Evolutionary conservation across 225 moss, liverwort and hornwort genomes (phyloP), one percentile per base, ranked within the genome.

Genomic region (Straminergon stramineum): DNA sequence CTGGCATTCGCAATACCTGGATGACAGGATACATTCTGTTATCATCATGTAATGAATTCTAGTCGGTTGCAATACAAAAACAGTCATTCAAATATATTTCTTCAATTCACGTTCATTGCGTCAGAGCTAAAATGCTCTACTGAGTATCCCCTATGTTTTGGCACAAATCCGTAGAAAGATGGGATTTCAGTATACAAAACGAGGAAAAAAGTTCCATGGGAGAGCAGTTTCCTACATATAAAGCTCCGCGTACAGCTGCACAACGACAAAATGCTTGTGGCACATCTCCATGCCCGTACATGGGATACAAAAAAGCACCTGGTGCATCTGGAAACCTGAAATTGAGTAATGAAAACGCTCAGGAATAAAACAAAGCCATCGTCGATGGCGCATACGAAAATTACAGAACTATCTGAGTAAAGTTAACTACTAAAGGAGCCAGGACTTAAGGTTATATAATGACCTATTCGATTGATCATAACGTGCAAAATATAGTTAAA

Each of bases 181-280:
- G 35, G 14, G 34, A 85, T 57, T 30, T 86, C 82, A 65, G 73
- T 13, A 64, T n/a, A 68, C 48, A 61, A 37, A 82, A 90, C 73
- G 19, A 65, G 53, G 41, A n/a, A 48, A 81, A 83, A 64, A 23
- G 73, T 81, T 26, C 58, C 58, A 79, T 27, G 22, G 32, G 41
- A 53, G 53, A 75, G 77, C 69, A 88, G 68, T 76, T 85, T 89
- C 97, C 8, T 94, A 98, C 98, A 94, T 99, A 97, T 63, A 99
- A 82, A 75, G 97, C 95, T 92, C 99, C 99, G 65, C 93, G 95
- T 51, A 97, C 99, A 81, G 97, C 99, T 39, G 99, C 97, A 90
- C 96, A 96, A 57, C 99, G 96, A 92, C 99, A 99, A 90, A 99
- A 99, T 66, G 97, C 99, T 94, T 99, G 99, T 67, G 99, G 93